These are phyloP conservation scores for Vitis hybrid DNA, from an alignment of 177 flowering plant genomes.

Conservation along the genomic window DNA sequence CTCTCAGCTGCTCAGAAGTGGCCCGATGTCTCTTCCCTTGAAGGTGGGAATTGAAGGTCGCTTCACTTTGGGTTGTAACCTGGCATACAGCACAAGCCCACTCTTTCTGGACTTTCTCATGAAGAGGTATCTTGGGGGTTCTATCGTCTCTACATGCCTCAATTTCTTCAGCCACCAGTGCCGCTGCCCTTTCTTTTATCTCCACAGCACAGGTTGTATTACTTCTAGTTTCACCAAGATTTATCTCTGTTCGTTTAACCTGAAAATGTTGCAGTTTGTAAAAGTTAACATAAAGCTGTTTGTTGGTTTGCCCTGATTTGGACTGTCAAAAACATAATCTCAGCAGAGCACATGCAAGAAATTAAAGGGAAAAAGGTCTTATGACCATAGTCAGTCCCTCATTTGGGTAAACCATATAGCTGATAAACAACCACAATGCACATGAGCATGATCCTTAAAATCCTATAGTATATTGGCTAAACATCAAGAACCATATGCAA, in stretches of 20 bases:
- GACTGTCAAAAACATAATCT: too few species aligned
- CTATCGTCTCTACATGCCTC: background rate
- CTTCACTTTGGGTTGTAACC: slow-evolving; percentile 13
- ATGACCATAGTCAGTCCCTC: too few species aligned
- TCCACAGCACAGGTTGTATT: background rate
- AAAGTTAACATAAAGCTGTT: too few species aligned
- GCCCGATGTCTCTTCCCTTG: slow-evolving; percentile 25
- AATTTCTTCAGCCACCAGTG: background rate
- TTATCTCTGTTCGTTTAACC: background rate
- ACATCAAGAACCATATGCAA: too few species aligned
- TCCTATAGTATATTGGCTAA: too few species aligned
- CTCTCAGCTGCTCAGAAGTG: slow-evolving; percentile 3
- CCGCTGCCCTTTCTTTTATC: background rate
- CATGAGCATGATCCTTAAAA: background rate
- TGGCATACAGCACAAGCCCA: slow-evolving; percentile 17
- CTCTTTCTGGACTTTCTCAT: slow-evolving; percentile 9
- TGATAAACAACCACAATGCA: background rate
- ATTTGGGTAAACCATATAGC: too few species aligned
- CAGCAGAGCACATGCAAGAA: too few species aligned
- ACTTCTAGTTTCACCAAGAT: background rate
- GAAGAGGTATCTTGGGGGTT: background rate
- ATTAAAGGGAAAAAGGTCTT: too few species aligned
- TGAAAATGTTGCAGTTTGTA: too few species aligned
- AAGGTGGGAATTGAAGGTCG: slow-evolving; percentile 12
- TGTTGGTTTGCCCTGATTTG: too few species aligned